Evolutionary conservation across 805 yeast species (phyloP).

Genomic region (Vanderwaltozyma tropicalis): DNA sequence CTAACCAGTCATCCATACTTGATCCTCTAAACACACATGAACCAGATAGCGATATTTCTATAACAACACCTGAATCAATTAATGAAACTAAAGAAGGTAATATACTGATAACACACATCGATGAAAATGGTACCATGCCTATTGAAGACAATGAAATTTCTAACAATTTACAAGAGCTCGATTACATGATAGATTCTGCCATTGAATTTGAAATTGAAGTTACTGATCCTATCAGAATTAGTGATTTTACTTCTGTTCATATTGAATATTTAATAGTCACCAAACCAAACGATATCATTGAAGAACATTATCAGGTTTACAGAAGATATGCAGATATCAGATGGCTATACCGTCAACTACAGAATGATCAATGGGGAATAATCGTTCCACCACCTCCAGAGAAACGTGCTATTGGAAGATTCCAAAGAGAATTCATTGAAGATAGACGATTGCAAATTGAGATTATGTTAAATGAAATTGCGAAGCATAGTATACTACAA

Average conservation of each 20-base stretch:
- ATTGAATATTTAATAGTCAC: constrained; percentile 75
- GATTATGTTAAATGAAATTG: constrained; percentile 70
- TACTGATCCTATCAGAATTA: constrained; percentile 85
- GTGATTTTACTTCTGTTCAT: constrained; percentile 81
- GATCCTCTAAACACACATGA: neutral
- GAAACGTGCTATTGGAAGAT: constrained; percentile 86
- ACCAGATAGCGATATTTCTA: too few relatives aligned
- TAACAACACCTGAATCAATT: too few relatives aligned
- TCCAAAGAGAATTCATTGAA: constrained; percentile 82
- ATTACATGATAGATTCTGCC: too few relatives aligned
- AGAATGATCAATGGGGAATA: constrained; percentile 77
- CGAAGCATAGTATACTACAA: constrained; percentile 44
- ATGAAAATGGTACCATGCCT: constrained; percentile 5
- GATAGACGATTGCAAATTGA: constrained; percentile 75
- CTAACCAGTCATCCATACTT: too few relatives aligned
- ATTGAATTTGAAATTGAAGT: constrained; percentile 50
- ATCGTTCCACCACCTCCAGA: constrained; percentile 95
- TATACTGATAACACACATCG: too few relatives aligned
- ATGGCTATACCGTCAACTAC: constrained; percentile 86
- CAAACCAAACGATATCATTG: constrained; percentile 31
- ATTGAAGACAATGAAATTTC: constrained; percentile 14
- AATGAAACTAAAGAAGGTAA: too few relatives aligned
- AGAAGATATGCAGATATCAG: constrained; percentile 87
- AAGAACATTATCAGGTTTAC: constrained; percentile 46
- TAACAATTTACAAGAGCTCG: neutral